phyloP scores from a whole-genome alignment of 2,329 filamentous ascomycete species.

The Sarocladium brachiariae region DNA sequence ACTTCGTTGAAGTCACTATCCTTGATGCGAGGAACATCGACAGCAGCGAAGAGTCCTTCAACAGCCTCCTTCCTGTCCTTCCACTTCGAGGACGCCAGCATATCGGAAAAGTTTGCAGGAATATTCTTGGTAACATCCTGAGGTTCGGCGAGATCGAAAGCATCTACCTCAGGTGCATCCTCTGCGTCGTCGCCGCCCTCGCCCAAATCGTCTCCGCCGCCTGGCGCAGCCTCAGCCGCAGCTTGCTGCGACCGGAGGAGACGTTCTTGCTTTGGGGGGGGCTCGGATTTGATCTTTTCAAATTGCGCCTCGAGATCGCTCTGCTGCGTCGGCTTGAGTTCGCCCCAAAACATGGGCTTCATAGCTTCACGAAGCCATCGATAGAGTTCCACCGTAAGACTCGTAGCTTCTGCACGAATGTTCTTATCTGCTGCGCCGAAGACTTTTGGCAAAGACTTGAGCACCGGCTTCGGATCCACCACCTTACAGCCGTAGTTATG shows the following conservation, averaged over 20 bases:
- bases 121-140: slow-evolving; percentile 80
- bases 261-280: slow-evolving; percentile 81
- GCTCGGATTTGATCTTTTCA: slow-evolving; percentile 84
- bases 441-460: slow-evolving; percentile 81
- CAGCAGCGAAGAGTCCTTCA: slow-evolving; percentile 66
- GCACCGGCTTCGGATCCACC: slow-evolving; percentile 83
- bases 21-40: slow-evolving; percentile 87
- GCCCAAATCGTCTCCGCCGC: slow-evolving; percentile 49
- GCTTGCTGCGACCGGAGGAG: slow-evolving; percentile 85
- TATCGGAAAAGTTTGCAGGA: slow-evolving; percentile 74
- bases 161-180: slow-evolving; percentile 62
- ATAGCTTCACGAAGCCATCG: slow-evolving; percentile 96
- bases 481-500: slow-evolving; percentile 94
- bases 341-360: slow-evolving; percentile 96
- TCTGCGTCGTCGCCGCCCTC: slow-evolving; percentile 48
- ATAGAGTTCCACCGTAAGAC: slow-evolving; percentile 88
- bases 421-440: slow-evolving; percentile 98
- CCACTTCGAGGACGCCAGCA: slow-evolving; percentile 88
- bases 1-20: slow-evolving; percentile 85
- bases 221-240: slow-evolving; percentile 65
- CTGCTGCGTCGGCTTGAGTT: slow-evolving; percentile 93
- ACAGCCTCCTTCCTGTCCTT: slow-evolving; percentile 95
- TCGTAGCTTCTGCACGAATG: slow-evolving; percentile 87
- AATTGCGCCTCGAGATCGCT: slow-evolving; percentile 90
- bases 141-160: slow-evolving; percentile 74